A percentile compares a stretch with the other conserved stretches of the same genome.
phyloP scores from a whole-genome alignment of 176 grass and related monocot species.

The Saccharum spontaneum region DNA sequence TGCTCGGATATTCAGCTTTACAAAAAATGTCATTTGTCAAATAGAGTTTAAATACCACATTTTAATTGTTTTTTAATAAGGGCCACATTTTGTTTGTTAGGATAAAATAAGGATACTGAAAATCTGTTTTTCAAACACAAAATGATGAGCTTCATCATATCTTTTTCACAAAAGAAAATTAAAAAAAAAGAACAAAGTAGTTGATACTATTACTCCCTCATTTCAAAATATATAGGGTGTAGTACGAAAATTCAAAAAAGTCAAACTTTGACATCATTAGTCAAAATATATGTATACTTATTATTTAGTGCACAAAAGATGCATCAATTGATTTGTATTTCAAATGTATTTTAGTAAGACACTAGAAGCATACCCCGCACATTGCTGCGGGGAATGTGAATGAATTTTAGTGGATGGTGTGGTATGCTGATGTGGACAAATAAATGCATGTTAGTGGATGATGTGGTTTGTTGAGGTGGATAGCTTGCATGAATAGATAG shows the following conservation, averaged over 20 bases:
- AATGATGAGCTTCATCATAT: not conserved
- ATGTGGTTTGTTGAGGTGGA: not conserved
- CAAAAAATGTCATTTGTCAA: not conserved
- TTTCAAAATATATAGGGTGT: not conserved
- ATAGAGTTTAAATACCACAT: not conserved
- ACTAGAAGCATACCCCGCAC: not conserved
- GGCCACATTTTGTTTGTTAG: not conserved
- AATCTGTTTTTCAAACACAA: not conserved
- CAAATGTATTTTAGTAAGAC: not conserved
- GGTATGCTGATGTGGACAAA: not conserved
- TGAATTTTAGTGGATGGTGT: not conserved
- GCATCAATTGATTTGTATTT: not conserved
- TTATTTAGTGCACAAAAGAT: not conserved
- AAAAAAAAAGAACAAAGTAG: not conserved
- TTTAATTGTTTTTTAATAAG: not conserved
- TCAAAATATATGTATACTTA: not conserved
- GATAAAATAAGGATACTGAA: not conserved
- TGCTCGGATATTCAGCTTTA: not conserved
- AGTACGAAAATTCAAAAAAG: not conserved
- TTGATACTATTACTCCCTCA: not conserved
- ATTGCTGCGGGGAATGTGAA: not conserved
- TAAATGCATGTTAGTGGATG: not conserved
- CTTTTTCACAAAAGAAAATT: not conserved
- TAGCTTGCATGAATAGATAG: too few relatives aligned
- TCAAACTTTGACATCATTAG: not conserved